These are phyloP conservation scores for Bipolaris sorokiniana DNA, from an alignment of 2,329 filamentous ascomycete species.

Conservation along the genomic window DNA sequence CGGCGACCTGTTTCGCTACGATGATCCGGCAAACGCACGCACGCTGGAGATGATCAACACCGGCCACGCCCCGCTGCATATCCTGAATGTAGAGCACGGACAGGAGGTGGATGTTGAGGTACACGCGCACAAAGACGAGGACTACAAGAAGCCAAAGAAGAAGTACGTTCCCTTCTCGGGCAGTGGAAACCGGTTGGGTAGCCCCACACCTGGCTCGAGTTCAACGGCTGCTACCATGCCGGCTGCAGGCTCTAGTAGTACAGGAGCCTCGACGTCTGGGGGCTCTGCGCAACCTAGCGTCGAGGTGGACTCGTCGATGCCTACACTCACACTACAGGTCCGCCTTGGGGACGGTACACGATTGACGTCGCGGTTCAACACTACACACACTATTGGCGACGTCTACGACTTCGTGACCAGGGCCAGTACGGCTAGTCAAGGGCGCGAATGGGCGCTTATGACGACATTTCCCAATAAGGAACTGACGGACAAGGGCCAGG, in stretches of 20 bases:
- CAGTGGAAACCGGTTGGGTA: constrained; percentile 74
- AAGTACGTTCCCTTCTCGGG: constrained; percentile 78
- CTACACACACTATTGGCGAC: constrained; percentile 76
- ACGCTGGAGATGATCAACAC: constrained; percentile 77
- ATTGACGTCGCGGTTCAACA: constrained; percentile 81
- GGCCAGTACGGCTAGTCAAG: constrained; percentile 63
- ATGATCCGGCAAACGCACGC: constrained; percentile 75
- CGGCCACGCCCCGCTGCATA: constrained; percentile 75
- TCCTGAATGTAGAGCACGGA: constrained; percentile 76
- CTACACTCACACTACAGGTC: constrained; percentile 74
- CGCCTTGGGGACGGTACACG: constrained; percentile 79
- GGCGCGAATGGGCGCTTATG: constrained; percentile 73
- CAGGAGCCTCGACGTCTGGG: constrained; percentile 32
- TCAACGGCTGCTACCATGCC: constrained; percentile 44
- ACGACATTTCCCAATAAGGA: constrained; percentile 87
- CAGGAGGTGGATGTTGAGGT: constrained; percentile 82
- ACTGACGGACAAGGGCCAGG: constrained; percentile 67
- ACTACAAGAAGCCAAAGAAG: constrained; percentile 75
- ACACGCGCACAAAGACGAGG: constrained; percentile 73
- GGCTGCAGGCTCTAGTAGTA: constrained; percentile 43
- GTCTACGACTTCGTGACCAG: constrained; percentile 76
- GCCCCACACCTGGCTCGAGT: constrained; percentile 71
- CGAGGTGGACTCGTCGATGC: constrained; percentile 68
- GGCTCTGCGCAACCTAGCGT: constrained; percentile 53
- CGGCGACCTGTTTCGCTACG: constrained; percentile 76